phyloP scores from a whole-genome alignment of 345 rosid species.

The Microthlaspi erraticum region DNA sequence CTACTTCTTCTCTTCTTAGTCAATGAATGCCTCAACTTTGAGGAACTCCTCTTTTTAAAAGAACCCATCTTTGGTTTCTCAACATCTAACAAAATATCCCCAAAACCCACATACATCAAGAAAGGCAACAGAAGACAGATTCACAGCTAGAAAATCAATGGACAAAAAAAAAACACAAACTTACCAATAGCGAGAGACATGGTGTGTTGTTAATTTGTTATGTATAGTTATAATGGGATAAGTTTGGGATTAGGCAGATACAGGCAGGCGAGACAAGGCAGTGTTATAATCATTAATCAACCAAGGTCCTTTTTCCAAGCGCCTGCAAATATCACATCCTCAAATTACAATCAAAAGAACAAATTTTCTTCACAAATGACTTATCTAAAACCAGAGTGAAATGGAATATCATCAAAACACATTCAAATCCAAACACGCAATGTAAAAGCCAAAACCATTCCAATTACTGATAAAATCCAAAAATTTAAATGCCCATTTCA shows the following conservation, averaged over 20 bases:
- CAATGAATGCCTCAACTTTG: conserved; percentile 68
- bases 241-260: conserved; percentile 34
- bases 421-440: not conserved
- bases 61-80: conserved; percentile 59
- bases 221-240: not conserved
- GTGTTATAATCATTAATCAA: conserved; percentile 25
- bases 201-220: conserved; percentile 18
- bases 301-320: conserved; percentile 39
- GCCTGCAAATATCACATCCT: conserved; percentile 11
- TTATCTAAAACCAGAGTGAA: not conserved
- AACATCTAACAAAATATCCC: conserved; percentile 29
- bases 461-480: not conserved
- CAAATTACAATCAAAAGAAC: not conserved
- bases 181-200: conserved; percentile 45
- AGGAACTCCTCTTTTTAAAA: conserved; percentile 67
- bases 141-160: no score
- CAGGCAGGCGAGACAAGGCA: conserved; percentile 44
- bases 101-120: conserved; percentile 1
- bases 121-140: not conserved
- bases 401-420: no score
- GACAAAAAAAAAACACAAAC: not conserved
- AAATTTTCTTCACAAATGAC: not conserved
- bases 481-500: not conserved
- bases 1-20: conserved; percentile 71
- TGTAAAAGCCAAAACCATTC: no score